phyloP scores from a whole-genome alignment of 345 rosid species.

The Mercurialis annua region DNA sequence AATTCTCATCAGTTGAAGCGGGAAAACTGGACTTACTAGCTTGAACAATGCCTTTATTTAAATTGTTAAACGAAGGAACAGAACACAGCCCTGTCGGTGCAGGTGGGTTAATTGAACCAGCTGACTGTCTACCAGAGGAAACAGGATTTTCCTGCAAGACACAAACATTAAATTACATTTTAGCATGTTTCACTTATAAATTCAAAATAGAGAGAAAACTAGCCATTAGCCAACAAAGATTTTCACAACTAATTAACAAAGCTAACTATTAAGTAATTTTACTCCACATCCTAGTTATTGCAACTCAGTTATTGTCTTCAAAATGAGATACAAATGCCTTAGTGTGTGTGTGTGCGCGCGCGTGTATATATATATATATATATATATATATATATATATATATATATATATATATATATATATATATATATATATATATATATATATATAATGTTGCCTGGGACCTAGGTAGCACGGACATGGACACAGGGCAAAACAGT shows the following conservation, averaged over 20 bases:
- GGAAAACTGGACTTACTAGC: constrained; percentile 33
- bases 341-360: too few species aligned
- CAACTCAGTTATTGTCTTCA: not conserved
- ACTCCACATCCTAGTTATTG: not conserved
- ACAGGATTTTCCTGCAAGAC: constrained; percentile 35
- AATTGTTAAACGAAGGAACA: constrained; percentile 26
- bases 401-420: too few species aligned
- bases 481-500: too few species aligned
- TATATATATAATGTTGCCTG: too few species aligned
- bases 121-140: constrained; percentile 25
- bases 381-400: too few species aligned
- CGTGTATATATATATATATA: too few species aligned
- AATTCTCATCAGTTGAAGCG: not conserved
- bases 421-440: too few species aligned
- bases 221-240: not conserved
- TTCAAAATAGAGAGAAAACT: too few species aligned
- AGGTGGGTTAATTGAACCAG: constrained; percentile 33
- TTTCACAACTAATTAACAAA: not conserved
- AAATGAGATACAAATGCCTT: not conserved
- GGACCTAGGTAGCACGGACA: too few species aligned
- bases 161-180: not conserved
- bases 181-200: not conserved
- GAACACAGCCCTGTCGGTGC: constrained; percentile 19
- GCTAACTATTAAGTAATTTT: not conserved
- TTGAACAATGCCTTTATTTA: constrained; percentile 34